Evolutionary conservation across 306 rosid genomes (phyloP).

Genomic region (Cucurbita maxima): DNA sequence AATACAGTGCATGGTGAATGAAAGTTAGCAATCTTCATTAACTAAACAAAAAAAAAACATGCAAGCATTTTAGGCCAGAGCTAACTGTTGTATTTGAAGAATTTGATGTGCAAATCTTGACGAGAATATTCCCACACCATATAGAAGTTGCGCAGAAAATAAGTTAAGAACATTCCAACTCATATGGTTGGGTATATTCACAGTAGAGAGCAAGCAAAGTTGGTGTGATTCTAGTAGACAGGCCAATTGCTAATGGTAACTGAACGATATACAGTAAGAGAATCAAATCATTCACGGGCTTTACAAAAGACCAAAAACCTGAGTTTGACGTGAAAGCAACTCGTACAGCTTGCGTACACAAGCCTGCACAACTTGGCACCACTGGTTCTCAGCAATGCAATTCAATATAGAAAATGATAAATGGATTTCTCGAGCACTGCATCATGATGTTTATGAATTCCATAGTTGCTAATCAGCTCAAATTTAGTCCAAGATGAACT

Average conservation of each 20-base stretch:
- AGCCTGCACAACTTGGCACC: neutral
- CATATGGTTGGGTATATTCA: neutral
- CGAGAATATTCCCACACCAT: neutral
- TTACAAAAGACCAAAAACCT: slow-evolving; percentile 1
- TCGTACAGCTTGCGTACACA: neutral
- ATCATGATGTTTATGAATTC: neutral
- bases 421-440: neutral
- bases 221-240: neutral
- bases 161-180: neutral
- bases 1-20: neutral
- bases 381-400: neutral
- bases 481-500: neutral
- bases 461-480: neutral
- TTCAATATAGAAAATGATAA: neutral
- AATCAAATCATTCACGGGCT: neutral
- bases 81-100: neutral
- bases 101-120: neutral
- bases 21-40: neutral
- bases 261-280: neutral
- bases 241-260: neutral
- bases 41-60: neutral
- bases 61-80: neutral
- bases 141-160: neutral
- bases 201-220: neutral
- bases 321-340: neutral